phyloP scores from a whole-genome alignment of 768 basidiomycete species.

The Macrolepiota fuliginosa region DNA sequence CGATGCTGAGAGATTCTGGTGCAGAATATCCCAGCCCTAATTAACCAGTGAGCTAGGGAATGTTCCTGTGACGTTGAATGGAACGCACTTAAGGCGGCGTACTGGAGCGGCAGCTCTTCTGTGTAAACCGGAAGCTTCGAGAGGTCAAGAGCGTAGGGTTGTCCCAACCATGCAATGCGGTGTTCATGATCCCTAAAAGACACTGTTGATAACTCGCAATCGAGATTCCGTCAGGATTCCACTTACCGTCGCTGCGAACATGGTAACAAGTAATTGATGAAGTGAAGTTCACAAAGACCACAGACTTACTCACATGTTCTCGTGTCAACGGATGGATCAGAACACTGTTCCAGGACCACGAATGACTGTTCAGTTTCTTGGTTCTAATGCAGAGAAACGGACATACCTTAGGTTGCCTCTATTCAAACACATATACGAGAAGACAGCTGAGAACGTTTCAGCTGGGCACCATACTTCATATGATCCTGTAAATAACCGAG shows the following conservation, averaged over 20 bases:
- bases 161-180: constrained; percentile 75
- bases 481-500: constrained; percentile 45
- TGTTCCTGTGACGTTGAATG: background rate
- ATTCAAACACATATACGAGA: constrained; percentile 70
- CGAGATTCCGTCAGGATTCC: background rate
- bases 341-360: constrained; percentile 40
- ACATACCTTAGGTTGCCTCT: constrained; percentile 64
- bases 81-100: constrained; percentile 59
- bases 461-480: constrained; percentile 82
- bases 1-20: constrained; percentile 46
- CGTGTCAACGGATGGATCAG: constrained; percentile 74
- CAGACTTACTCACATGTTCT: constrained; percentile 50
- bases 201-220: background rate
- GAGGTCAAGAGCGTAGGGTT: constrained; percentile 66
- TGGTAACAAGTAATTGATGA: background rate
- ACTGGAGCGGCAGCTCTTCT: constrained; percentile 63
- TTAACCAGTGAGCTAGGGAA: background rate
- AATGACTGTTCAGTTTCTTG: background rate
- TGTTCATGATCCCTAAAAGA: constrained; percentile 60
- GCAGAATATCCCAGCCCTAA: constrained; percentile 73
- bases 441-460: constrained; percentile 73
- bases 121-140: constrained; percentile 47
- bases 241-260: constrained; percentile 47
- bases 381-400: background rate
- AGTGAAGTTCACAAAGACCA: constrained; percentile 1